phyloP scores from a whole-genome alignment of 163 green algal genomes.

The Coccomyxa subellipsoidea region DNA sequence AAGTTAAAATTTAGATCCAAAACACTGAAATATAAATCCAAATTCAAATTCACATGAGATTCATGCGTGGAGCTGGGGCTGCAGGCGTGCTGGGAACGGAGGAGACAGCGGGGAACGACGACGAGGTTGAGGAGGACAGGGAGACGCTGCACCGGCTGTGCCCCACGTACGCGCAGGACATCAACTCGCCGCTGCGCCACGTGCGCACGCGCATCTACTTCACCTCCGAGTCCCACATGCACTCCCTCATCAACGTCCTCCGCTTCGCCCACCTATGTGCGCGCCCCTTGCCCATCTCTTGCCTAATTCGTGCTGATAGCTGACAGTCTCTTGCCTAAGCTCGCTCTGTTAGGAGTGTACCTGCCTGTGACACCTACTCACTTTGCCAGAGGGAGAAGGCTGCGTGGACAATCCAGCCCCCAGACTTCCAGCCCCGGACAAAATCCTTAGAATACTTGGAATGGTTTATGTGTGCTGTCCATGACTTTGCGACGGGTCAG shows the following conservation, averaged over 20 bases:
- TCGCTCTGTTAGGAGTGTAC: background rate
- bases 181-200: slow-evolving; percentile 93
- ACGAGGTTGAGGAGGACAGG: slow-evolving; percentile 40
- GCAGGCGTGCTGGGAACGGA: slow-evolving; percentile 18
- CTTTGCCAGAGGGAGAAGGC: too few species aligned
- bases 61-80: background rate
- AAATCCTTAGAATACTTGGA: too few species aligned
- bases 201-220: slow-evolving; percentile 98
- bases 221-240: slow-evolving; percentile 96
- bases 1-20: too few species aligned
- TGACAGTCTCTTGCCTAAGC: background rate
- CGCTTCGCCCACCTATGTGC: slow-evolving; percentile 61
- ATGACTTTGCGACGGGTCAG: too few species aligned
- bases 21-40: too few species aligned
- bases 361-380: too few species aligned
- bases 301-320: background rate
- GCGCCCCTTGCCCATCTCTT: background rate
- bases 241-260: slow-evolving; percentile 95
- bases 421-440: too few species aligned
- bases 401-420: too few species aligned
- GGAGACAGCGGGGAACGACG: slow-evolving; percentile 13
- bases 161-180: slow-evolving; percentile 73
- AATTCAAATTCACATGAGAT: too few species aligned
- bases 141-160: slow-evolving; percentile 63
- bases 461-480: too few species aligned